Conservation (phyloP, 1,284 basidiomycete species). For the Ganoderma resinaceum region DNA sequence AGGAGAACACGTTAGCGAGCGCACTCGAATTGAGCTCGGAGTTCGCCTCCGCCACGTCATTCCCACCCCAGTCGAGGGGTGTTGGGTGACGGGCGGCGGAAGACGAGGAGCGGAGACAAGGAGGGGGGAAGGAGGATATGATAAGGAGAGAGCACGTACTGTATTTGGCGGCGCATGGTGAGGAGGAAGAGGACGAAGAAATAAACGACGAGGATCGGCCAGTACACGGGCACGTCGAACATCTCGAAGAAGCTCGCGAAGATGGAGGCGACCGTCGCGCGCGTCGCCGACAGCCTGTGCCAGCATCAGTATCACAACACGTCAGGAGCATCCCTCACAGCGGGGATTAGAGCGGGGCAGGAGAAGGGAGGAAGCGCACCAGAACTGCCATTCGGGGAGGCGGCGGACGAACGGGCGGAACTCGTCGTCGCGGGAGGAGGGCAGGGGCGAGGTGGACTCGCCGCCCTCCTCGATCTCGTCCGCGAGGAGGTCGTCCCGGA, state of each 20-base stretch:
- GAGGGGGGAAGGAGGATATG: background rate
- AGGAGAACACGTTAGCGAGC: background rate
- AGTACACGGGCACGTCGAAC: slow-evolving; percentile 97
- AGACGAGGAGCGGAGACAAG: background rate
- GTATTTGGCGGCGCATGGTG: slow-evolving; percentile 93
- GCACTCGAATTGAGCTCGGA: background rate
- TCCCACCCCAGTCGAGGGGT: background rate
- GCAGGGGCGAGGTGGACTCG: slow-evolving; percentile 49
- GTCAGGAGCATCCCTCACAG: background rate
- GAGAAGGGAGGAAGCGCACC: slow-evolving; percentile 59
- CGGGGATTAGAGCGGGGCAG: background rate
- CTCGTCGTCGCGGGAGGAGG: slow-evolving; percentile 84
- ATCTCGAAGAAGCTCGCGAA: slow-evolving; percentile 80
- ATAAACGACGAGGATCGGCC: slow-evolving; percentile 96
- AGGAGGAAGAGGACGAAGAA: slow-evolving; percentile 88
- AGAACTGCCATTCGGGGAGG: slow-evolving; percentile 96
- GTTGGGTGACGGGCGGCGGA: background rate
- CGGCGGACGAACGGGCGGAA: slow-evolving; percentile 97
- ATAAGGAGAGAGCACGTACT: slow-evolving; percentile 61
- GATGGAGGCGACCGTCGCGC: slow-evolving; percentile 85
- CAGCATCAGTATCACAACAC: background rate
- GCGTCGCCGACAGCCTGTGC: slow-evolving; percentile 88
- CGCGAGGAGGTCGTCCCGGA: slow-evolving; percentile 91
- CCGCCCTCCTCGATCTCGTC: slow-evolving; percentile 97
- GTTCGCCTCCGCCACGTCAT: background rate